Evolutionary conservation across 352 stramenopile species (phyloP).

Genomic region (Nothophytophthora sp.): DNA sequence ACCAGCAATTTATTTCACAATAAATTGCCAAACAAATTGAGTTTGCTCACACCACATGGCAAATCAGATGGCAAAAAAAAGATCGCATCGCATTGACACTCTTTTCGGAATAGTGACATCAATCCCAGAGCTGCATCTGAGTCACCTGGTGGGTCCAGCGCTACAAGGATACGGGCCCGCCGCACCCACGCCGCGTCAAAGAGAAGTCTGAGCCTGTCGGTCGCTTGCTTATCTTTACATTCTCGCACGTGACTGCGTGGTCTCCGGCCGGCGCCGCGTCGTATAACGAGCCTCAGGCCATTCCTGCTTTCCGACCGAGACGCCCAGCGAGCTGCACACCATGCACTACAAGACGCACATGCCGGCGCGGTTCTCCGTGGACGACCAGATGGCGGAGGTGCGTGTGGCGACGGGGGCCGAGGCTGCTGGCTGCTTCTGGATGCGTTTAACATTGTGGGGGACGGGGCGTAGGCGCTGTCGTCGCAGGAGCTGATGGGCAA

Average conservation of each 20-base stretch:
- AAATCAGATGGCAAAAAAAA: no score
- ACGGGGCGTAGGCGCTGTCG: constrained; percentile 49
- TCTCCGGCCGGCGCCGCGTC: no score
- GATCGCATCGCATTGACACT: neutral
- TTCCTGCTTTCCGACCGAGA: constrained; percentile 1
- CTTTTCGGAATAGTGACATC: neutral
- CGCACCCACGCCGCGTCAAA: no score
- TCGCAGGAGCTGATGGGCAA: constrained; percentile 81
- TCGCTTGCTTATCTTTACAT: no score
- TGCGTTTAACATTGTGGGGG: neutral
- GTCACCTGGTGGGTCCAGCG: neutral
- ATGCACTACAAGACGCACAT: constrained; percentile 91
- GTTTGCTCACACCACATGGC: neutral
- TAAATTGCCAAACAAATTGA: neutral
- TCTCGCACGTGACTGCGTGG: no score
- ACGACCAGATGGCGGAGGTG: constrained; percentile 89
- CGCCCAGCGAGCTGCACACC: constrained; percentile 5
- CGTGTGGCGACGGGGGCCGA: neutral
- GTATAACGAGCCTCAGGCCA: no score
- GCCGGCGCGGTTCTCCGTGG: constrained; percentile 80
- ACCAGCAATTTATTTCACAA: no score
- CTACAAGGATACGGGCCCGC: constrained; percentile 18
- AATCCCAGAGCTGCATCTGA: neutral
- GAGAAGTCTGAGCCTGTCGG: no score
- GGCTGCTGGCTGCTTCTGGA: neutral